A percentile compares a stretch with the other conserved stretches of the same genome.
Evolutionary conservation across 2,329 filamentous ascomycete species (phyloP).

Genomic region (Kalmusia sp.): DNA sequence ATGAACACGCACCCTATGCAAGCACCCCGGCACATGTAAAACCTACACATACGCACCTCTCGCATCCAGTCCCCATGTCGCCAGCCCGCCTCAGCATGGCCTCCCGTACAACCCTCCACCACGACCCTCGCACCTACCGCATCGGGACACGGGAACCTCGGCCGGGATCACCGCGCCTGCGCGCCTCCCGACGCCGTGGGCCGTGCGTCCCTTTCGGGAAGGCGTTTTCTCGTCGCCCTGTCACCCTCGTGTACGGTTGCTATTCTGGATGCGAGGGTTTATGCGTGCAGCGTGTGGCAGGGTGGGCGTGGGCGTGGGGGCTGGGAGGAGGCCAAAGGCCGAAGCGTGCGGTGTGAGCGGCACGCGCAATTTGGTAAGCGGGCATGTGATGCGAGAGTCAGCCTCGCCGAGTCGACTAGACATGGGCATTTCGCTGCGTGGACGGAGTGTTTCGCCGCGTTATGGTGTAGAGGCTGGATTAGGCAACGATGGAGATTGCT

Average conservation of each 20-base stretch:
- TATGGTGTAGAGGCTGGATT: not conserved
- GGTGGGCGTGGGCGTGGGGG: not conserved
- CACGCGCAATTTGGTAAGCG: no score
- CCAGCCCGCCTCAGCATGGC: not conserved
- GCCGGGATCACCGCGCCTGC: not conserved
- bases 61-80: constrained; percentile 1
- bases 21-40: no score
- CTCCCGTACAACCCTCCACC: not conserved
- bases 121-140: not conserved
- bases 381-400: not conserved
- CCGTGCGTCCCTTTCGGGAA: not conserved
- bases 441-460: not conserved
- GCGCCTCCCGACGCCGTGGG: not conserved
- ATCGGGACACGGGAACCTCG: constrained; percentile 1
- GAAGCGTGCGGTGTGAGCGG: no score
- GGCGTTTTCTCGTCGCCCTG: not conserved
- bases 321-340: no score
- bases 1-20: not conserved
- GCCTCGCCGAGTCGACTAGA: no score
- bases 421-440: no score
- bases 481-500: not conserved
- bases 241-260: not conserved
- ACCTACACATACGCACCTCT: not conserved
- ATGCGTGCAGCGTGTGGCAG: not conserved
- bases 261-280: not conserved